Percentiles rank a stretch among this genome's conserved stretches.
These are phyloP conservation scores for Venturia pyrina DNA, from an alignment of 2,329 filamentous ascomycete genomes.

Conservation along the genomic window DNA sequence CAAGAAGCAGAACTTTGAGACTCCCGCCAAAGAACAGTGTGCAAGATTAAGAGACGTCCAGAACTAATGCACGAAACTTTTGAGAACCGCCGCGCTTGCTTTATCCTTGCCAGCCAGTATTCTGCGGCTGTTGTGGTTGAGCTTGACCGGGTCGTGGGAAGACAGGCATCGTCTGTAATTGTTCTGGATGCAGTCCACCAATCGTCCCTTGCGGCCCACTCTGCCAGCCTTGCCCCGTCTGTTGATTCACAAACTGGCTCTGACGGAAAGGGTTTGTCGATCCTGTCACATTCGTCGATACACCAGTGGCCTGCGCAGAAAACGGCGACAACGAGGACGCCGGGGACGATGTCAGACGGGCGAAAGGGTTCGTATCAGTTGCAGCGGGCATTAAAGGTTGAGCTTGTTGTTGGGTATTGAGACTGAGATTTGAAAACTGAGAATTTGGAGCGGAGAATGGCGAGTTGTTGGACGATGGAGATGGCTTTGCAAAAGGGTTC, in stretches of 20 bases:
- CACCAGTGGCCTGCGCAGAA: slow-evolving; percentile 23
- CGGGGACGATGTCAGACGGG: slow-evolving; percentile 38
- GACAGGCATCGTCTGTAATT: slow-evolving; percentile 67
- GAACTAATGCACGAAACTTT: background rate
- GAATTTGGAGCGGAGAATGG: slow-evolving; percentile 10
- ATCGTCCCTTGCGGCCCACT: slow-evolving; percentile 65
- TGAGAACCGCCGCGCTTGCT: background rate
- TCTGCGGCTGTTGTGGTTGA: slow-evolving; percentile 2
- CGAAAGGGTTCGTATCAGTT: slow-evolving; percentile 66
- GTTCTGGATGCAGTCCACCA: slow-evolving; percentile 61
- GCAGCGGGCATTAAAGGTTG: slow-evolving; percentile 44
- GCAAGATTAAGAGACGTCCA: background rate
- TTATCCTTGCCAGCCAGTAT: slow-evolving; percentile 8
- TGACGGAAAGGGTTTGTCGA: slow-evolving; percentile 94
- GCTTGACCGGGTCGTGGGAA: slow-evolving; percentile 67
- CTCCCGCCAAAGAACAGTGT: background rate
- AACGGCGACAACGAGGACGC: slow-evolving; percentile 19
- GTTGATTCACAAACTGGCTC: slow-evolving; percentile 78
- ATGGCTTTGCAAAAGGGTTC: slow-evolving; percentile 72
- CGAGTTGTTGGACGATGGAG: background rate
- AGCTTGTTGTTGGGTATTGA: slow-evolving; percentile 20
- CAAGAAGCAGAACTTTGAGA: background rate
- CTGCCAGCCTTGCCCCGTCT: slow-evolving; percentile 84
- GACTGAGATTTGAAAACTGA: slow-evolving; percentile 5
- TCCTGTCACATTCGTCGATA: slow-evolving; percentile 70